These are phyloP conservation scores for Paraconiothyrium brasiliense DNA, from an alignment of 2,329 filamentous ascomycete species.

Conservation along the genomic window DNA sequence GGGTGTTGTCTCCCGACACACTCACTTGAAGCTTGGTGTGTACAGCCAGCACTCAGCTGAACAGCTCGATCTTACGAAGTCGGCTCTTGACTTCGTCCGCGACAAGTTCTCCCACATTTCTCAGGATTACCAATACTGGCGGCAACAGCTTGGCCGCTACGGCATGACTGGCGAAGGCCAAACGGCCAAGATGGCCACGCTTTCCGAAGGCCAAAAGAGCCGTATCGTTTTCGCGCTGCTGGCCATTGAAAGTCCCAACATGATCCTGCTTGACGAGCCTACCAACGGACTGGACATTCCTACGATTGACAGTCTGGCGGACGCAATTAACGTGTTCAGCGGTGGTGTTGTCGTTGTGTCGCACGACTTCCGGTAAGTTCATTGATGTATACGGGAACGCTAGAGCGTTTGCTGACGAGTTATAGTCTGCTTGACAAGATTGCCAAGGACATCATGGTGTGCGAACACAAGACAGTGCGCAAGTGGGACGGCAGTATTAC, in stretches of 20 bases:
- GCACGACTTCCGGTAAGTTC: slow-evolving; percentile 93
- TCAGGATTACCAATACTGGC: slow-evolving; percentile 99
- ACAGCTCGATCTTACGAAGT: slow-evolving; percentile 98
- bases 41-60: slow-evolving; percentile 99
- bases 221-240: slow-evolving; percentile 97
- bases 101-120: slow-evolving; percentile 90
- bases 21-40: slow-evolving; percentile 96
- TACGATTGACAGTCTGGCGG: slow-evolving; percentile 95
- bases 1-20: slow-evolving; percentile 88
- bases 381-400: background rate
- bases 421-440: slow-evolving; percentile 95
- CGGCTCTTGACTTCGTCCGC: slow-evolving; percentile 94
- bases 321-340: slow-evolving; percentile 95
- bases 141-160: slow-evolving; percentile 94
- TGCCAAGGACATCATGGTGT: slow-evolving; percentile 99
- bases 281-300: slow-evolving; percentile 99
- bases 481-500: slow-evolving; percentile 89
- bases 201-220: slow-evolving; percentile 97
- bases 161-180: slow-evolving; percentile 92
- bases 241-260: slow-evolving; percentile 95
- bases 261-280: slow-evolving; percentile 97
- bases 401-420: slow-evolving; percentile 45
- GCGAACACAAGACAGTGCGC: slow-evolving; percentile 94
- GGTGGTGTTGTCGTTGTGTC: slow-evolving; percentile 98
- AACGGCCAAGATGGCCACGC: slow-evolving; percentile 95